Evolutionary conservation across 345 rosid species (phyloP).

Genomic region (Citrus cavaleriei): DNA sequence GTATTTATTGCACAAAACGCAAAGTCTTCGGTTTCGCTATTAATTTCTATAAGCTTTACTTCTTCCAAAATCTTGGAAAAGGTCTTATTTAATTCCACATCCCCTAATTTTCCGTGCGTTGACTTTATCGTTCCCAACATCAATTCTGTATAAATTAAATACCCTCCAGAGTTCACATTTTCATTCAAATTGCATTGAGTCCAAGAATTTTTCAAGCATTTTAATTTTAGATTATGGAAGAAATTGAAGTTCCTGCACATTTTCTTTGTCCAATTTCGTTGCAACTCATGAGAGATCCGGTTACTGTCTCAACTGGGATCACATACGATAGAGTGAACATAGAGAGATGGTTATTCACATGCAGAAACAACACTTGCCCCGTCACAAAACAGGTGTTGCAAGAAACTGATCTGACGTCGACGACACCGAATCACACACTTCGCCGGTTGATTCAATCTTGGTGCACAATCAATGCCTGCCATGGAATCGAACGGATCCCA

Average conservation of each 20-base stretch:
- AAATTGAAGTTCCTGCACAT: slow-evolving; percentile 39
- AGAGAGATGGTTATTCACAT: slow-evolving; percentile 48
- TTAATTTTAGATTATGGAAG: slow-evolving; percentile 22
- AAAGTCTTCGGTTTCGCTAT: slow-evolving; percentile 1
- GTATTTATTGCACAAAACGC: not conserved
- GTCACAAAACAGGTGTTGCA: slow-evolving; percentile 43
- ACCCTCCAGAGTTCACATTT: not conserved
- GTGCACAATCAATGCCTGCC: slow-evolving; percentile 67
- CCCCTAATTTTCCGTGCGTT: slow-evolving; percentile 31
- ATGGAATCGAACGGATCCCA: slow-evolving; percentile 45
- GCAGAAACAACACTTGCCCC: slow-evolving; percentile 45
- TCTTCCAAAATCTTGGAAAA: slow-evolving; percentile 21
- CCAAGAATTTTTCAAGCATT: not conserved
- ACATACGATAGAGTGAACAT: slow-evolving; percentile 56
- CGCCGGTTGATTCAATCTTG: slow-evolving; percentile 81
- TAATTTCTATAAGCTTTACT: not conserved
- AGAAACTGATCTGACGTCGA: slow-evolving; percentile 27
- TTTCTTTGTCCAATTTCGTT: slow-evolving; percentile 66
- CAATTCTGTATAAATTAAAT: not conserved
- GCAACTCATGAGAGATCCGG: slow-evolving; percentile 66
- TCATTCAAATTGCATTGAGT: not conserved
- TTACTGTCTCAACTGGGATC: slow-evolving; percentile 53
- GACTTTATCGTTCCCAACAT: slow-evolving; percentile 21
- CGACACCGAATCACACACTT: slow-evolving; percentile 77
- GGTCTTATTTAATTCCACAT: not conserved